Percentiles rank a stretch among this genome's conserved stretches.
These are phyloP conservation scores for Melanomma pulvis-pyrius DNA, from an alignment of 495 filamentous ascomycete species.

Conservation along the genomic window DNA sequence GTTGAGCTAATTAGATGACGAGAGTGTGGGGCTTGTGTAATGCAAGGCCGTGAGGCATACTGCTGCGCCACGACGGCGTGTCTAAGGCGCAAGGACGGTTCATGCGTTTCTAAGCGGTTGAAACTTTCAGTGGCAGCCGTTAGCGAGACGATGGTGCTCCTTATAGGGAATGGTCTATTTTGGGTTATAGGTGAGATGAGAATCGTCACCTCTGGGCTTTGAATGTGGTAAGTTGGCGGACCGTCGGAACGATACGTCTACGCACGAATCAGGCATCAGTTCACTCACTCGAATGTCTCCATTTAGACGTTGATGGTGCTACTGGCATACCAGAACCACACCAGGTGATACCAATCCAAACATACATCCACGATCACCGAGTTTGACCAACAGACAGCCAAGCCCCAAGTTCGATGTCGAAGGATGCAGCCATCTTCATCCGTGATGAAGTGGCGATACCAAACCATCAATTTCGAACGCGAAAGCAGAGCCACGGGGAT, in stretches of 20 bases:
- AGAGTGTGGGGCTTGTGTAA: constrained; percentile 8
- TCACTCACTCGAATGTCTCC: background rate
- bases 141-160: background rate
- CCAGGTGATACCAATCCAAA: background rate
- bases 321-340: background rate
- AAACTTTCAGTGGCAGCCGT: too few species aligned
- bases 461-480: background rate
- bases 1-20: background rate
- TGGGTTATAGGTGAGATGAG: background rate
- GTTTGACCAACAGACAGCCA: background rate
- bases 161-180: background rate
- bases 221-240: too few species aligned
- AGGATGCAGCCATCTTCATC: background rate
- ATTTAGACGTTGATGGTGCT: too few species aligned
- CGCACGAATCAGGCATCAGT: background rate
- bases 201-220: background rate
- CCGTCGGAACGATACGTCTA: background rate
- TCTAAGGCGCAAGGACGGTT: background rate
- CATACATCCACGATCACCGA: background rate
- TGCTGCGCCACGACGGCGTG: constrained; percentile 10
- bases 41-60: constrained; percentile 14
- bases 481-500: background rate
- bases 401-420: background rate
- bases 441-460: background rate
- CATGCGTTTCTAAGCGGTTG: background rate